Conservation (phyloP, 371 early-diverging fungal species). For the Apophysomyces sp. region DNA sequence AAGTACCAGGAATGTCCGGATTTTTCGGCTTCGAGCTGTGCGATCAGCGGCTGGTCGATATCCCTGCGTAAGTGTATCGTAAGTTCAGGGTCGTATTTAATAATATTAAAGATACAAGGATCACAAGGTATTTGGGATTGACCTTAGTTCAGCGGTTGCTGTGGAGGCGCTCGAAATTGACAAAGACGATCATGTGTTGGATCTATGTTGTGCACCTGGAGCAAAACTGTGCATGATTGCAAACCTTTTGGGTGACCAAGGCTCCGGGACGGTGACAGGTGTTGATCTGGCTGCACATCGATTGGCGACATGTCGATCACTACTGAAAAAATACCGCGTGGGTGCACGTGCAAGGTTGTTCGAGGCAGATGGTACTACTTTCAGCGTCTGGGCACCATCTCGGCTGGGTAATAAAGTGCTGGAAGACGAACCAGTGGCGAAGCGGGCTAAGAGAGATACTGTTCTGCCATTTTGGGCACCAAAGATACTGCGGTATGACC, state of each 20-base stretch:
- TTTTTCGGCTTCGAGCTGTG: constrained; percentile 34
- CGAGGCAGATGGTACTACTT: constrained; percentile 81
- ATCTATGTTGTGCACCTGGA: constrained; percentile 83
- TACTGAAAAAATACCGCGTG: constrained; percentile 68
- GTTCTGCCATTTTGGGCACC: constrained; percentile 79
- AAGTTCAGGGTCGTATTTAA: not conserved
- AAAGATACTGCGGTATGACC: constrained; percentile 62
- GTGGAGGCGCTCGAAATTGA: constrained; percentile 57
- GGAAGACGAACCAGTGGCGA: constrained; percentile 4
- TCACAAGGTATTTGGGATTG: constrained; percentile 76
- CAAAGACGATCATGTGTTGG: constrained; percentile 73
- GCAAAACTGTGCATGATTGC: constrained; percentile 83
- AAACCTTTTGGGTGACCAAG: constrained; percentile 60
- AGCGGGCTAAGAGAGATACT: constrained; percentile 9
- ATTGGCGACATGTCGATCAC: constrained; percentile 65
- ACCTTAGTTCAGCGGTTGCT: constrained; percentile 80
- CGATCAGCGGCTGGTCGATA: constrained; percentile 39
- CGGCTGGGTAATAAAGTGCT: constrained; percentile 23
- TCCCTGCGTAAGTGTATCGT: constrained; percentile 29
- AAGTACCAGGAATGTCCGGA: constrained; percentile 25
- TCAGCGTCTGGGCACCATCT: constrained; percentile 72
- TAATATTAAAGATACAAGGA: constrained; percentile 24
- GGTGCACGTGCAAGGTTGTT: constrained; percentile 62
- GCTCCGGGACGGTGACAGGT: constrained; percentile 85
- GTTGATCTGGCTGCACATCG: constrained; percentile 84